Evolutionary conservation across 1,284 basidiomycete genomes (phyloP), one percentile per base, ranked within the genome.

Genomic region (Bjerkandera adusta): DNA sequence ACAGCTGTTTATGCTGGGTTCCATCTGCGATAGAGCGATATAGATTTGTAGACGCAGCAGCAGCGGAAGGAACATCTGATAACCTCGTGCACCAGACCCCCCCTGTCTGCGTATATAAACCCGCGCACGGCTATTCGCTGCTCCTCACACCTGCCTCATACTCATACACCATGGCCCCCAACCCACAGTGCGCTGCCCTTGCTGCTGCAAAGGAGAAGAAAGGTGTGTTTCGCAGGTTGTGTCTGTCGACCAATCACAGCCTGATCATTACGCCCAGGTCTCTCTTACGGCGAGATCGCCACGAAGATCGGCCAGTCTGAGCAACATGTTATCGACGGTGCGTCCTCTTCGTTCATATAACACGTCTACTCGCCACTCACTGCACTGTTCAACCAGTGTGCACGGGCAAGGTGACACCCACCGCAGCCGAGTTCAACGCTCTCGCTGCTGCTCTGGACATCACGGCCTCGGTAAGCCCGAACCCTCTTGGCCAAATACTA

Each of bases 131-230:
- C 18, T 22, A 25, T 34, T 25, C 4, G 22, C 2, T 18, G 6
- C 7, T 30, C n/a, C 16, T 30, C 18, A 8, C 15, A 40, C 35
- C 29, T n/a, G 42, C 44, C 43, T 34, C 37, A 34, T 40, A 45
- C 16, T 37, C 25, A 48, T 29, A 36, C 49, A 44, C 48, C 44
- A 72, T 70, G 66, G 67, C 68, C 43, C 68, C 64, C 55, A 68
- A 72, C 59, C 70, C 75, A 30, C 73, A 74, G 58, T 87, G 84
- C 64, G 55, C 72, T 56, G 82, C 81, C 43, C 68, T 87, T 54
- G 68, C 69, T 53, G 67, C 67, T 36, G 84, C 82, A 4, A 72
- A 78, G 67, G 47, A 59, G 1, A 67, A 60, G 58, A 71, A 72
- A 51, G 76, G 84, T 83, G 40, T 15, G 63, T 43, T 21, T 35